A percentile compares a stretch with the other conserved stretches of the same genome.
Evolutionary conservation across 2,329 filamentous ascomycete genomes (phyloP).

Genomic region (Ophioceras dolichostomum): DNA sequence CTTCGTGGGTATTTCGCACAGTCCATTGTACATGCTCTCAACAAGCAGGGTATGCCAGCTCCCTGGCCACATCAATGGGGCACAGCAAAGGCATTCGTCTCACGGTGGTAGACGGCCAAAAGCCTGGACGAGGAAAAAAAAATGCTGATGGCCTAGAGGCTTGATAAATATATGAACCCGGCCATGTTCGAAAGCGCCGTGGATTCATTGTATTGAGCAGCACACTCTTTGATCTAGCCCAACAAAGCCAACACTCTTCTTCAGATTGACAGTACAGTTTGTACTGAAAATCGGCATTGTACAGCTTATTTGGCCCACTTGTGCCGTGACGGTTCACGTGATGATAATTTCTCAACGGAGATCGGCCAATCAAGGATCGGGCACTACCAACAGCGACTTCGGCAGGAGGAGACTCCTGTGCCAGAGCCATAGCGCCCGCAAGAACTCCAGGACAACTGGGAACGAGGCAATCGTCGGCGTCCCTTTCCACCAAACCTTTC

Average conservation of each 20-base stretch:
- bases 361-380: background rate
- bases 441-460: background rate
- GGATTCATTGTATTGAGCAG: background rate
- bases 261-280: background rate
- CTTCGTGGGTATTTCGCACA: background rate
- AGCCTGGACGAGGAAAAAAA: background rate
- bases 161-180: background rate
- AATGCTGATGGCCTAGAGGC: background rate
- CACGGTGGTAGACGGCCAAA: background rate
- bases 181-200: background rate
- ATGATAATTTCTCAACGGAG: background rate
- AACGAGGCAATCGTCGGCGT: constrained; percentile 1
- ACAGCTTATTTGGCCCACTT: background rate
- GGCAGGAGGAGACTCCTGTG: background rate
- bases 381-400: background rate
- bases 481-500: no score
- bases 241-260: background rate
- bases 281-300: background rate
- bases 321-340: background rate
- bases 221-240: background rate
- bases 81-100: background rate
- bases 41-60: background rate
- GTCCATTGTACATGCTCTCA: background rate
- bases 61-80: background rate
- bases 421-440: background rate